Percentiles rank a stretch among this genome's conserved stretches.
phyloP scores from a whole-genome alignment of 495 filamentous ascomycete genomes.

The Aspergillus sclerotioniger region DNA sequence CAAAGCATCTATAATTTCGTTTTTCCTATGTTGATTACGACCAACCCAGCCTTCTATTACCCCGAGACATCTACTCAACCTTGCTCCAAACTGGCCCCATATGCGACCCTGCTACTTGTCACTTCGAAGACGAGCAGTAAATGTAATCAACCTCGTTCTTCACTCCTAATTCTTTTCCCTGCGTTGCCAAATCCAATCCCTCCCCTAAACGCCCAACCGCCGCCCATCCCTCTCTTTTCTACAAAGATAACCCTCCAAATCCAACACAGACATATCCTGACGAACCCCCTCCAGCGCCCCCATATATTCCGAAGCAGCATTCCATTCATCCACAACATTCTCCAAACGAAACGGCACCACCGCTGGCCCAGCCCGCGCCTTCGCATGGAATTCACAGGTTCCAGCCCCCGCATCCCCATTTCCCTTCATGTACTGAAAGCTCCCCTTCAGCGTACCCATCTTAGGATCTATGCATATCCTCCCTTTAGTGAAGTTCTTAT shows the following conservation, averaged over 20 bases:
- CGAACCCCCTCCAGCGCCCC: not conserved
- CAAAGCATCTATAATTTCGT: too few relatives aligned
- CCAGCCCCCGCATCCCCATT: conserved; percentile 1
- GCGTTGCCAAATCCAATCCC: too few relatives aligned
- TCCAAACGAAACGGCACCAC: conserved; percentile 10
- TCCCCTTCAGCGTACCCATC: not conserved
- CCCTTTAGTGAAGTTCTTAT: conserved; percentile 5
- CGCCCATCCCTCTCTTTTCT: too few relatives aligned
- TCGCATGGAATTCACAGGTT: conserved; percentile 3
- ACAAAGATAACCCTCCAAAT: not conserved
- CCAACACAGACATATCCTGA: not conserved
- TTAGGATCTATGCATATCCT: conserved; percentile 9
- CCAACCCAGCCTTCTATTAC: too few relatives aligned
- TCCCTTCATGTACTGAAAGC: conserved; percentile 8
- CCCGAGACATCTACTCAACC: too few relatives aligned
- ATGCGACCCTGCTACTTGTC: too few relatives aligned
- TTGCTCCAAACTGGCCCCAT: too few relatives aligned
- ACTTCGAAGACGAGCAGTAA: too few relatives aligned
- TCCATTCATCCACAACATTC: conserved; percentile 13
- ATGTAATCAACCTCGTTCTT: too few relatives aligned
- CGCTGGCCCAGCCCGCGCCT: not conserved
- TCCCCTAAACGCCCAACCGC: too few relatives aligned
- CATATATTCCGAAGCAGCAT: not conserved
- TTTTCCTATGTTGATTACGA: too few relatives aligned
- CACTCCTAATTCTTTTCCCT: too few relatives aligned